Evolutionary conservation across 2,329 filamentous ascomycete species (phyloP).

Genomic region (Pseudopyrenochaeta lycopersici): DNA sequence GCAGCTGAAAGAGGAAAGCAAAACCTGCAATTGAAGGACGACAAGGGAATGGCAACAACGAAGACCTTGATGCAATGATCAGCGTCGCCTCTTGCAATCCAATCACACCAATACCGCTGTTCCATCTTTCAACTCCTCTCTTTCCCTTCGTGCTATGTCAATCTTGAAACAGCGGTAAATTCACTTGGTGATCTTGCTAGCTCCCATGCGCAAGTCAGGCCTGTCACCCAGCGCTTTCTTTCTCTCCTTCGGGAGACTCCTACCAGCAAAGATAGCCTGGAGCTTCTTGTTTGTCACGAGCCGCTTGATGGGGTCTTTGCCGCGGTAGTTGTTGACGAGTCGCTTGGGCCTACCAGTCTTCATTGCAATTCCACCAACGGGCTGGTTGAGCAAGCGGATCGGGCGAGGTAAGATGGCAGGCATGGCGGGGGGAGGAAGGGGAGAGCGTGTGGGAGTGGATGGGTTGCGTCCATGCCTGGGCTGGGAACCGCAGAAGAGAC

Average conservation of each 20-base stretch:
- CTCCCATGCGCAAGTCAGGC: conserved; percentile 18
- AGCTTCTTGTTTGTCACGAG: conserved; percentile 27
- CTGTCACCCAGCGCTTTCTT: conserved; percentile 12
- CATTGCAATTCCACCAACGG: background rate
- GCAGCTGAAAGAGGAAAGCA: background rate
- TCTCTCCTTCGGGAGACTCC: conserved; percentile 11
- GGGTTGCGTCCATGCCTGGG: background rate
- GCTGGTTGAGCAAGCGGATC: conserved; percentile 7
- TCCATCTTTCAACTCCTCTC: background rate
- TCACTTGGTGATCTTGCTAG: background rate
- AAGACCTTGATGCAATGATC: background rate
- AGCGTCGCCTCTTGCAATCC: background rate
- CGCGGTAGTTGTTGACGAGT: conserved; percentile 20
- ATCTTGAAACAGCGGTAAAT: background rate
- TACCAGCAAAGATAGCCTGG: conserved; percentile 22
- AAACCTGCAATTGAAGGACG: background rate
- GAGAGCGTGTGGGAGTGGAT: background rate
- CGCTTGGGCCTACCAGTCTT: background rate
- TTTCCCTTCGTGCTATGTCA: background rate
- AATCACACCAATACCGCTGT: background rate
- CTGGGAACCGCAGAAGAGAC: conserved; percentile 3
- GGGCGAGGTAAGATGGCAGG: background rate
- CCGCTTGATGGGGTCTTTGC: conserved; percentile 24
- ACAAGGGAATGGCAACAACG: background rate
- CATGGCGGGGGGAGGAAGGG: background rate